Conservation (phyloP, 176 grass and related monocot genomes). For the Musa itinerans region DNA sequence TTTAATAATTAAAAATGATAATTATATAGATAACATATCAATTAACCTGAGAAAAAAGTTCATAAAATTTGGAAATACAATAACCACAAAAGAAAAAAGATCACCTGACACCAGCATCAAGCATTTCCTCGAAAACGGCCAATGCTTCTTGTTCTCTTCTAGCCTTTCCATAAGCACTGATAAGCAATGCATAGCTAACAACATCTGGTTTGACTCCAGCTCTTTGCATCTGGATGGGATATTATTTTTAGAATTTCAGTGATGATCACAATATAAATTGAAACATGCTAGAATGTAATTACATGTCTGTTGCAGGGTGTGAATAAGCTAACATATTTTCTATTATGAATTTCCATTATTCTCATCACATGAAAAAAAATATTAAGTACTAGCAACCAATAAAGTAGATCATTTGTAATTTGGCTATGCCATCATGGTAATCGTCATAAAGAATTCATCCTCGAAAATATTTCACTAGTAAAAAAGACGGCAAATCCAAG, state of each 20-base stretch:
- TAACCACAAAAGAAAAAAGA: constrained; percentile 14
- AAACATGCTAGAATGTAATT: too few relatives aligned
- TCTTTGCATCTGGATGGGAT: constrained; percentile 71
- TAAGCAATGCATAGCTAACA: constrained; percentile 87
- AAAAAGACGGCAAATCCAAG: not conserved
- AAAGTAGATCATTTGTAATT: not conserved
- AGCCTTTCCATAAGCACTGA: constrained; percentile 94
- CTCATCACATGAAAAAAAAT: not conserved
- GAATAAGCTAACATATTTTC: too few relatives aligned
- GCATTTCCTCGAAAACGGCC: constrained; percentile 95
- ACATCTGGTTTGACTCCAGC: constrained; percentile 76
- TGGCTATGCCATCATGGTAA: not conserved
- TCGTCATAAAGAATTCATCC: not conserved
- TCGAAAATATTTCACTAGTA: not conserved
- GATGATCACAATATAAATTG: not conserved
- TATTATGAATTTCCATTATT: not conserved
- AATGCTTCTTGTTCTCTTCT: constrained; percentile 93
- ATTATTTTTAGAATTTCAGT: not conserved
- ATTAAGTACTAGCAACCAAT: not conserved
- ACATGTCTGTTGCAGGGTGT: too few relatives aligned
- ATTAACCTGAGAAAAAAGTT: not conserved
- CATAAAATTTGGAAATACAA: not conserved
- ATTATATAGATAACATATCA: not conserved
- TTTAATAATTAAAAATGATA: too few relatives aligned
- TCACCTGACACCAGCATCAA: constrained; percentile 98